phyloP scores from a whole-genome alignment of 1,284 basidiomycete genomes.

The Ustilago nuda region DNA sequence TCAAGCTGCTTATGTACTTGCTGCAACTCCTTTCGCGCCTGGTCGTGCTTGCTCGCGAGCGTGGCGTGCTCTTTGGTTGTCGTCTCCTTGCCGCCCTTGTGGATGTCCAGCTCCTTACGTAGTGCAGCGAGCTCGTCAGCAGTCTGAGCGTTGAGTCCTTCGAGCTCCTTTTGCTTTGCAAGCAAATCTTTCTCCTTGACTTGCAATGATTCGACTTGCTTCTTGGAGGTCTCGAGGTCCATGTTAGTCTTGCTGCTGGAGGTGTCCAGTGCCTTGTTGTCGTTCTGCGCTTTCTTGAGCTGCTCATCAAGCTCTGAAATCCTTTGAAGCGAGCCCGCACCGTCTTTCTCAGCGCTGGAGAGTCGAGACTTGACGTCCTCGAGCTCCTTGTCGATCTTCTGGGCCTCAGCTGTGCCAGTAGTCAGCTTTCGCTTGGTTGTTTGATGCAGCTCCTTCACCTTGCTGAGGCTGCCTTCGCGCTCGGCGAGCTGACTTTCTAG shows the following conservation, averaged over 20 bases:
- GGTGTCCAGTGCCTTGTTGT: conserved; percentile 25
- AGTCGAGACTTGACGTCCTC: conserved; percentile 14
- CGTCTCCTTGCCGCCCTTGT: conserved; percentile 24
- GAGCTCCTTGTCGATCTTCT: conserved; percentile 24
- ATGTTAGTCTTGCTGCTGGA: conserved; percentile 18
- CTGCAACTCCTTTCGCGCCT: conserved; percentile 25
- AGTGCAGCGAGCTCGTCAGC: conserved; percentile 23
- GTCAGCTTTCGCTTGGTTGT: conserved; percentile 17
- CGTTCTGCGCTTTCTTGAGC: conserved; percentile 21
- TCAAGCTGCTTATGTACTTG: conserved; percentile 20
- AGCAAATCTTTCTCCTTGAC: conserved; percentile 31
- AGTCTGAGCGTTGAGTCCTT: conserved; percentile 18
- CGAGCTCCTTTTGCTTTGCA: conserved; percentile 36
- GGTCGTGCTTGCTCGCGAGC: conserved; percentile 22
- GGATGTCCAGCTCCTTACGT: conserved; percentile 21
- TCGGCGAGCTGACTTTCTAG: conserved; percentile 23
- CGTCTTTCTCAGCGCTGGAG: conserved; percentile 15
- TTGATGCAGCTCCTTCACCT: conserved; percentile 17
- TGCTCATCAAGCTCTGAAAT: conserved; percentile 30
- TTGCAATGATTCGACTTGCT: conserved; percentile 20
- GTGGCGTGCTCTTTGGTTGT: conserved; percentile 27
- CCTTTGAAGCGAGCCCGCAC: conserved; percentile 14
- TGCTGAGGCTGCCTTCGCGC: conserved; percentile 19
- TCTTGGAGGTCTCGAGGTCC: conserved; percentile 29
- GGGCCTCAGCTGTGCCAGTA: conserved; percentile 10